These are phyloP conservation scores for Penicillium dipodomyicola DNA, from an alignment of 495 filamentous ascomycete species.

Conservation along the genomic window DNA sequence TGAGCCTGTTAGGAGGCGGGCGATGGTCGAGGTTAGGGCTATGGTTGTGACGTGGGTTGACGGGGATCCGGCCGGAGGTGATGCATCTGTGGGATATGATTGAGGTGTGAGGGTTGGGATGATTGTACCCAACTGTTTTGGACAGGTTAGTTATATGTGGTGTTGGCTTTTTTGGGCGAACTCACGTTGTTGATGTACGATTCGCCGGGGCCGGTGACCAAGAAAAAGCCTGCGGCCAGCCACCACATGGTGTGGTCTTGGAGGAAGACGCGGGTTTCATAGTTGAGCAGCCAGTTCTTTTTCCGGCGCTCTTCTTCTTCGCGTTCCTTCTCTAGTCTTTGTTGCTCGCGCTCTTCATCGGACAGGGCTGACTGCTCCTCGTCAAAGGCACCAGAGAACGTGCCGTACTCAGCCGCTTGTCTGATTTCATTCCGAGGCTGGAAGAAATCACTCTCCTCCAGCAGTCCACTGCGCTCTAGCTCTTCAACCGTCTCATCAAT, in stretches of 20 bases:
- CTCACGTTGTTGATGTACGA: conserved; percentile 89
- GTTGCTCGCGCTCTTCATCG: conserved; percentile 47
- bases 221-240: conserved; percentile 86
- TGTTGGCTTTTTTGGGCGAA: background rate
- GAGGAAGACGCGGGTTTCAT: conserved; percentile 79
- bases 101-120: conserved; percentile 79
- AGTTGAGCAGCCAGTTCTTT: conserved; percentile 83
- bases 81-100: conserved; percentile 38
- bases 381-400: conserved; percentile 38
- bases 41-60: conserved; percentile 92
- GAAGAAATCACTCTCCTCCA: conserved; percentile 70
- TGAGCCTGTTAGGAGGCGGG: conserved; percentile 79
- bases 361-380: conserved; percentile 38
- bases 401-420: conserved; percentile 51
- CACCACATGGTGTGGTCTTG: conserved; percentile 92
- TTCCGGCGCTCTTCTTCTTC: conserved; percentile 67
- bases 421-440: conserved; percentile 36
- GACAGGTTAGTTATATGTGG: conserved; percentile 5
- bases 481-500: conserved; percentile 87
- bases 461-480: conserved; percentile 77
- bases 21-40: conserved; percentile 84
- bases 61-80: conserved; percentile 61
- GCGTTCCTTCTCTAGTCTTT: conserved; percentile 46
- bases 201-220: conserved; percentile 91
- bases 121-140: conserved; percentile 70